Evolutionary conservation across 202 grass and related monocot species (phyloP).

Genomic region (Eragrostis tef): DNA sequence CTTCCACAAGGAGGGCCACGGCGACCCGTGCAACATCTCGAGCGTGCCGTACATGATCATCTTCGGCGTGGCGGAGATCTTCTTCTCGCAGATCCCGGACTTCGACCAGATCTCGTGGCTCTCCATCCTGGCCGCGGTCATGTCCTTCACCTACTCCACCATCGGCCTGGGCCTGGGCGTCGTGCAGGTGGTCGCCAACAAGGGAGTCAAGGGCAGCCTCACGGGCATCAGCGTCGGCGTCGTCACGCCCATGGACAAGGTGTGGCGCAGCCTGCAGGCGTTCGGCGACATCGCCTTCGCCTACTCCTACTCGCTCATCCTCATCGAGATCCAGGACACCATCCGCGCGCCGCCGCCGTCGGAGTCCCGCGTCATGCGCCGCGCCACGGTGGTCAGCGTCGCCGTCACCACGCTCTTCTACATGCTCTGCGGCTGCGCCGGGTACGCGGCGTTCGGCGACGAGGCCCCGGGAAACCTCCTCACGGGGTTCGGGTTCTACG

Average conservation of each 20-base stretch:
- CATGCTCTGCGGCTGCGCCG: slow-evolving; percentile 81
- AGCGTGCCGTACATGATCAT: slow-evolving; percentile 95
- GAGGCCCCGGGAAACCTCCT: slow-evolving; percentile 79
- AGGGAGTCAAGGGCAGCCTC: slow-evolving; percentile 65
- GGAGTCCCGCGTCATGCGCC: slow-evolving; percentile 86
- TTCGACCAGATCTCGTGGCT: slow-evolving; percentile 99
- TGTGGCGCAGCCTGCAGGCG: slow-evolving; percentile 88
- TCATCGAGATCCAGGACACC: slow-evolving; percentile 94
- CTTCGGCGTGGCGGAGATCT: slow-evolving; percentile 75
- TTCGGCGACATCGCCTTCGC: slow-evolving; percentile 90
- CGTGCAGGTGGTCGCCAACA: slow-evolving; percentile 68
- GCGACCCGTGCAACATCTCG: slow-evolving; percentile 70
- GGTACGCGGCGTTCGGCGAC: slow-evolving; percentile 61
- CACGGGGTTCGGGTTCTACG: slow-evolving; percentile 94
- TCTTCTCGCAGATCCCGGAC: slow-evolving; percentile 95
- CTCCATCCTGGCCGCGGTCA: slow-evolving; percentile 83
- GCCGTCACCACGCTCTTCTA: slow-evolving; percentile 80
- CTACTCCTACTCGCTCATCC: slow-evolving; percentile 89
- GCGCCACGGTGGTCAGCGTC: slow-evolving; percentile 69
- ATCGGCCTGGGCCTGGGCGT: slow-evolving; percentile 84
- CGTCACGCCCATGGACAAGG: slow-evolving; percentile 58
- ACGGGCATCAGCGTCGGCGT: slow-evolving; percentile 76
- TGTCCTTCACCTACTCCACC: slow-evolving; percentile 96
- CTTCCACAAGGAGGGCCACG: slow-evolving; percentile 76
- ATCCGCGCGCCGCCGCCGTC: slow-evolving; percentile 73